phyloP scores from a whole-genome alignment of 2,329 filamentous ascomycete genomes.

The Elsinoe necatrix region DNA sequence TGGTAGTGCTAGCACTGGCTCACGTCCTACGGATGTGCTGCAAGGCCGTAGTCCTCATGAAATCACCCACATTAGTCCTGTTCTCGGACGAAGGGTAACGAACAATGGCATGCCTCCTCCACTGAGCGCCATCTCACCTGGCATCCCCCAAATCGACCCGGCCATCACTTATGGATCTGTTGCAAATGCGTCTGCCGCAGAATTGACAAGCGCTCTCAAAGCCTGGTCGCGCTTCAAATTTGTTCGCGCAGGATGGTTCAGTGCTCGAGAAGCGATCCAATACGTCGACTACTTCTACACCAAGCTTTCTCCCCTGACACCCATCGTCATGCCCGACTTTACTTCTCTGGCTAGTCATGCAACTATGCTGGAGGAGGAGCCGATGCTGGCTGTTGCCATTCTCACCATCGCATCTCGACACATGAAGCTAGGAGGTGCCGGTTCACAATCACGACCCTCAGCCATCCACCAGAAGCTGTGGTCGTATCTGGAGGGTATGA shows the following conservation, averaged over 20 bases:
- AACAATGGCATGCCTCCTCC: conserved; percentile 12
- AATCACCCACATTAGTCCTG: conserved; percentile 5
- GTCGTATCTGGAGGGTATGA: conserved; percentile 90
- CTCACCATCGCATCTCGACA: conserved; percentile 87
- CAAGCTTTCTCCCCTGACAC: conserved; percentile 82
- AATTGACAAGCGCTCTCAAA: conserved; percentile 53
- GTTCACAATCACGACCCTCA: conserved; percentile 73
- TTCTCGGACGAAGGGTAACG: not conserved
- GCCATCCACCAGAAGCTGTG: conserved; percentile 93
- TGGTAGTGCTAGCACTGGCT: conserved; percentile 33
- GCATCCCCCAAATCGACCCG: conserved; percentile 21
- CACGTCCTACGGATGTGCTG: conserved; percentile 2
- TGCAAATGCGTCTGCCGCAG: conserved; percentile 29
- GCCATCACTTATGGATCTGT: conserved; percentile 20
- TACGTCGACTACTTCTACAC: conserved; percentile 96
- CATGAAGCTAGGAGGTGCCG: conserved; percentile 68
- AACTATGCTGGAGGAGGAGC: conserved; percentile 78
- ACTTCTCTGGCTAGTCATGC: conserved; percentile 70
- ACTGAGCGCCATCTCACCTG: conserved; percentile 10
- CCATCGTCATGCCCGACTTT: conserved; percentile 87
- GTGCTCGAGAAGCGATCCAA: conserved; percentile 80
- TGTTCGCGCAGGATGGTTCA: conserved; percentile 95
- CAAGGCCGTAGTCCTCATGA: conserved; percentile 7
- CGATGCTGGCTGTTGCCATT: conserved; percentile 83
- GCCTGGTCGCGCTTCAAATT: conserved; percentile 92